Percentiles rank a stretch among this genome's conserved stretches.
Conservation (phyloP, 2,329 filamentous ascomycete genomes). For the Fusarium burgessii region DNA sequence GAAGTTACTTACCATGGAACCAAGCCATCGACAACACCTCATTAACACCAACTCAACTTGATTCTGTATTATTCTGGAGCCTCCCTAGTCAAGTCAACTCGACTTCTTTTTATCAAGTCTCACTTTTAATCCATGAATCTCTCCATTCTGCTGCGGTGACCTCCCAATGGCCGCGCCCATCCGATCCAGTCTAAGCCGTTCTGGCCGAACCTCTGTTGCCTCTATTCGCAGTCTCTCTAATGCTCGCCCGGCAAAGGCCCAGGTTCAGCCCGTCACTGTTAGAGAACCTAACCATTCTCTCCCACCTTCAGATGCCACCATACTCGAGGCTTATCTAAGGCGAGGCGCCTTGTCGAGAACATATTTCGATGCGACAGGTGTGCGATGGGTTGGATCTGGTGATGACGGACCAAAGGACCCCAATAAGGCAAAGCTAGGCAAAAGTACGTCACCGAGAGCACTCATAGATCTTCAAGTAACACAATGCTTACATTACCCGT, state of each 20-base stretch:
- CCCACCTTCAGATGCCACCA: conserved; percentile 8
- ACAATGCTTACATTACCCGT: not conserved
- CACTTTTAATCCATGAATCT: conserved; percentile 40
- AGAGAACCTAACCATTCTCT: conserved; percentile 18
- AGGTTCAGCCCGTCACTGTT: conserved; percentile 43
- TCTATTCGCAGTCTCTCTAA: conserved; percentile 47
- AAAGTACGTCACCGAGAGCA: conserved; percentile 60
- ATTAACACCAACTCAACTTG: conserved; percentile 6
- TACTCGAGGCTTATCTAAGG: conserved; percentile 18
- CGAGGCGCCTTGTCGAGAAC: conserved; percentile 40
- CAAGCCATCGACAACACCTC: conserved; percentile 13
- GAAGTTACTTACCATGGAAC: not conserved
- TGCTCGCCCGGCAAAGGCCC: conserved; percentile 49
- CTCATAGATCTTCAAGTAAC: not conserved
- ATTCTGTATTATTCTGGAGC: conserved; percentile 1
- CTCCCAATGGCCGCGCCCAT: conserved; percentile 52
- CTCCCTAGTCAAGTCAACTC: not conserved
- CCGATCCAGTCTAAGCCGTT: conserved; percentile 46
- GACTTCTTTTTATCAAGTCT: not conserved
- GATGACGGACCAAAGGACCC: conserved; percentile 59
- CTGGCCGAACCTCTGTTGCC: conserved; percentile 39
- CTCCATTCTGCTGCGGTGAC: conserved; percentile 41
- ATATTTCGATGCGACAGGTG: conserved; percentile 51
- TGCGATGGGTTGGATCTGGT: conserved; percentile 44
- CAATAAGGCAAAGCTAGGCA: conserved; percentile 72